Percentiles rank a stretch among this genome's conserved stretches.
These are phyloP conservation scores for Letharia columbiana DNA, from an alignment of 495 filamentous ascomycete species.

Conservation along the genomic window DNA sequence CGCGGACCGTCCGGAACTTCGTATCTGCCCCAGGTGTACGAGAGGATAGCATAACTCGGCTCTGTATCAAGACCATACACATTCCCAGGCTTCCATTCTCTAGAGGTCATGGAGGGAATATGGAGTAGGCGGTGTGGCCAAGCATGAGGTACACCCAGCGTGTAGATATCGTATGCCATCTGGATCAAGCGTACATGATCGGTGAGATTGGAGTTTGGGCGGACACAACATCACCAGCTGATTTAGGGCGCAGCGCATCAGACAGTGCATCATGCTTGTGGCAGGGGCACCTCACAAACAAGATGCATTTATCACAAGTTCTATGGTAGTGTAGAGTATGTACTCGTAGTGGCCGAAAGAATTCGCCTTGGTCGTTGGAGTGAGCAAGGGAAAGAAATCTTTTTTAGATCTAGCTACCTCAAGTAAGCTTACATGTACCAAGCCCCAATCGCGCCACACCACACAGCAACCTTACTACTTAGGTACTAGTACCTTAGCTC, in stretches of 20 bases:
- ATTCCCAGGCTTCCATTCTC: background rate
- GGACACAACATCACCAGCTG: background rate
- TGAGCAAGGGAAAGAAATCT: too few species aligned
- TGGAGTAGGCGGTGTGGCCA: constrained; percentile 6
- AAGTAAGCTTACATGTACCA: too few species aligned
- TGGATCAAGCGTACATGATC: background rate
- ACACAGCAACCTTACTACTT: too few species aligned
- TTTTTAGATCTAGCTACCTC: too few species aligned
- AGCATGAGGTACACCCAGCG: background rate
- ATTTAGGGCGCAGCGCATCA: background rate
- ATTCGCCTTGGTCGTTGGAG: too few species aligned
- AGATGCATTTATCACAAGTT: too few species aligned
- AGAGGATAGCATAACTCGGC: background rate
- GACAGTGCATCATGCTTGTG: too few species aligned
- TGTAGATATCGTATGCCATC: background rate
- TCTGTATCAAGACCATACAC: background rate
- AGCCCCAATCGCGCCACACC: too few species aligned
- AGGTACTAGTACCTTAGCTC: too few species aligned
- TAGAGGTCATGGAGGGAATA: constrained; percentile 8
- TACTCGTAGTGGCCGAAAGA: too few species aligned
- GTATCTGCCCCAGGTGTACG: background rate
- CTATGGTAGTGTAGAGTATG: too few species aligned
- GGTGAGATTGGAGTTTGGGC: background rate
- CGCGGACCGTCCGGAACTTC: background rate
- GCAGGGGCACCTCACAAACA: too few species aligned